Base-by-base conservation (phyloP, 2,329 filamentous ascomycete species). In the Decorospora gaudefroyi region DNA sequence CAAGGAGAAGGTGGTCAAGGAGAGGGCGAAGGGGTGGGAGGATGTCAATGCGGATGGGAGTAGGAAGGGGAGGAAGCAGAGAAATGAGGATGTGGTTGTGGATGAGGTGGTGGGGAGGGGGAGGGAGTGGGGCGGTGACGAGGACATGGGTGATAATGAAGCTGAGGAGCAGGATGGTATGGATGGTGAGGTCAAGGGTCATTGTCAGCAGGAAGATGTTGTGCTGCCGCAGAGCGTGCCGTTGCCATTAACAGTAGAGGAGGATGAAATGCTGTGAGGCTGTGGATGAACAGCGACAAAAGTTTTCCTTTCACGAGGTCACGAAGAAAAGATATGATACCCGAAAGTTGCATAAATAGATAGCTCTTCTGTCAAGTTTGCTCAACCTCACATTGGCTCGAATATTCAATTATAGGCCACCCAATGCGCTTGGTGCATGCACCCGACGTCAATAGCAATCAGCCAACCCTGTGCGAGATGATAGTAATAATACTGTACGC, bases 1-100 rank as follows among this genome's bases (percentile, higher is more conserved):
- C 7, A 76, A 73, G 46, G 75, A 69, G 22, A 78, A 75, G 59
- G 71, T 59, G 26, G 71, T 81, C 25, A 74, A 76, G 49, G 74
- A 74, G 39, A 70, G 79, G 51, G 72, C 71, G 8, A 72, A 71
- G 57, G 57, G 64, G 4, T 72, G 70, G 70, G 69, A 72, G 16
- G 61, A 69, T 4, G 46, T 72, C 9, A 72, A 72, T 48, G 61
- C 44, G 2, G 59, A 59, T 22, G 53, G 46, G 16, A 32, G 9
- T 15, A 56, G 46, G 35, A 51, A 41, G 29, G 57, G 42, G 38
- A 63, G 43, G 46, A 53, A 46, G 30, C 57, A 43, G 38, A 63
- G 43, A 44, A 53, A 46, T 28, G 56, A 37, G 22, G 42, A 43
- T 40, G 36, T 22, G 30, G 52, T 65, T 38, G 59, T 51, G 13